Conservation (phyloP, 2,329 filamentous ascomycete genomes). For the Penicillium sp. region DNA sequence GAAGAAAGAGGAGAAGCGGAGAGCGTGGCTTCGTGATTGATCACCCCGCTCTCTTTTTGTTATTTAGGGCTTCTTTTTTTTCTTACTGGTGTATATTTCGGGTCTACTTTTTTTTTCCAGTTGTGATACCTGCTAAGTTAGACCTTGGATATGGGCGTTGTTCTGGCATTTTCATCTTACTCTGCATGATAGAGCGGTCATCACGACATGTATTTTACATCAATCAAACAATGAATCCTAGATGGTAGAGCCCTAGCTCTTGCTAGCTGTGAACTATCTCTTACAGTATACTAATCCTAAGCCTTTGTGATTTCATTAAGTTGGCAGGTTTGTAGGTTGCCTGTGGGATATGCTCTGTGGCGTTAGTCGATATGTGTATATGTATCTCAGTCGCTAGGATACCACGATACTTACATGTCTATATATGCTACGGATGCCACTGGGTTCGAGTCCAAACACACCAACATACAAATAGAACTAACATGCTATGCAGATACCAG, state of each 20-base stretch:
- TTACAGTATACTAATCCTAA: background rate
- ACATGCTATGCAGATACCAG: too few species aligned
- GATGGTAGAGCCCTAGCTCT: background rate
- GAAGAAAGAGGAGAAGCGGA: conserved; percentile 91
- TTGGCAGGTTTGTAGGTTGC: too few species aligned
- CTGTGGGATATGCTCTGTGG: too few species aligned
- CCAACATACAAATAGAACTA: too few species aligned
- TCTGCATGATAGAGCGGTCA: conserved; percentile 15
- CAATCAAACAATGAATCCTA: background rate
- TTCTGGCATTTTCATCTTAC: conserved; percentile 6
- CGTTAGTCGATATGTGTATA: too few species aligned
- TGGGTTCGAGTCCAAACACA: too few species aligned
- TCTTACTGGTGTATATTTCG: background rate
- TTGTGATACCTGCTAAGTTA: conserved; percentile 19
- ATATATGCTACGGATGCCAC: too few species aligned
- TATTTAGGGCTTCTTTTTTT: background rate
- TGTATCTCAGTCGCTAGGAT: too few species aligned
- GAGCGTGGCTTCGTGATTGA: conserved; percentile 89
- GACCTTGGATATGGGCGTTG: conserved; percentile 10
- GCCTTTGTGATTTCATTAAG: background rate
- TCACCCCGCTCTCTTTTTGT: background rate
- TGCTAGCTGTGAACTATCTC: background rate
- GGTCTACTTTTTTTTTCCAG: background rate
- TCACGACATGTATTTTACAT: conserved; percentile 12
- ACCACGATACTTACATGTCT: too few species aligned